Base-by-base conservation (phyloP, 345 rosid genomes). In the Conringia planisiliqua region DNA sequence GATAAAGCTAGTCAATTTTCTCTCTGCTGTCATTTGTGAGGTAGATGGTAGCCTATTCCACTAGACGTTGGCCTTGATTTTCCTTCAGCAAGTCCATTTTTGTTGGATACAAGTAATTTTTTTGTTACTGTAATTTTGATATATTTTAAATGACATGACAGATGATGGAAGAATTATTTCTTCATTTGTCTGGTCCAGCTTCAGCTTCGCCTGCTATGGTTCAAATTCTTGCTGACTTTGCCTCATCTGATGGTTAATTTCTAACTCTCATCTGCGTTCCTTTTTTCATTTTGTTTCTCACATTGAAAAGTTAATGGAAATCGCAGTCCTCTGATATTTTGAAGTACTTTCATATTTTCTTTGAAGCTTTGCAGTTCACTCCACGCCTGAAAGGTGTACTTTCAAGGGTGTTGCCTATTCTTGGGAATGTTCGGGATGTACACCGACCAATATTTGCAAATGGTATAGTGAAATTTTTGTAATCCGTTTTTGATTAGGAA, bases 81-180 rank as follows among this genome's bases (percentile, higher is more conserved):
- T 48, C 30, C 35, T 50, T 50, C 54, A 38, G 72, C 27, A 33
- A 66, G 56, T 33, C 43, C 10, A 3, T 50, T 27, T 14, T 59
- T 59, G 62, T 27, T 47, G 42, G 7, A 26, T 27, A 43, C 43
- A 39, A 52, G 55, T 55, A 50, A 62, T 72, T 33, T 36, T 70
- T 39, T 51, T 51, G 24, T 35, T 64, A 22, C 26, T 75, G 54
- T 72, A 47, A 40, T 68, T 44, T 64, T 51, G 62, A 24, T 58
- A 6, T 10, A 6, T 69, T 33, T 62, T 13, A 27, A 74, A 44
- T 52, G 79, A 55, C 32, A 72, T 78, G 80, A 55, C 86, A 94
- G 98, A 91, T 94, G 98, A 88, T 94, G 88, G 97, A 94, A 81
- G 98, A 94, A 79, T 86, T 94, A 76, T 88, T 85, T 83, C 86